These are phyloP conservation scores for Candida neerlandica DNA, from an alignment of 1,139 yeast species.

Conservation along the genomic window DNA sequence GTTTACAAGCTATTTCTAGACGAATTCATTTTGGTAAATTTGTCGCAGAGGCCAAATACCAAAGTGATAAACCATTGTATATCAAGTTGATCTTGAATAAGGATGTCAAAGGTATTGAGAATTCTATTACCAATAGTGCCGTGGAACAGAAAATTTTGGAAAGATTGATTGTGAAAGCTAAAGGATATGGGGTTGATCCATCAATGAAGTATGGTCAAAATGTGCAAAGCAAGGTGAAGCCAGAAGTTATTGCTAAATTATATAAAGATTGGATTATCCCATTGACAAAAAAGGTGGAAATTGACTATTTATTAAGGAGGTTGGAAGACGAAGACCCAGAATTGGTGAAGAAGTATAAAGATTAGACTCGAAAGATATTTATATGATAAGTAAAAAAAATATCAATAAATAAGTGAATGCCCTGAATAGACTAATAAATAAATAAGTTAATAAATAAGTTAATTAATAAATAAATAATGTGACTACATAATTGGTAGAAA, in stretches of 20 bases:
- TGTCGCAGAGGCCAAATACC: slow-evolving; percentile 94
- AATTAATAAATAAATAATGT: slow-evolving; percentile 3
- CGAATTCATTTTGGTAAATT: slow-evolving; percentile 96
- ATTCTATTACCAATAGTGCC: slow-evolving; percentile 79
- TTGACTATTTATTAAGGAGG: slow-evolving; percentile 83
- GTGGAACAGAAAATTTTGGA: slow-evolving; percentile 85
- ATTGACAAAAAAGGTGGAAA: slow-evolving; percentile 90
- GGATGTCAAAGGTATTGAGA: slow-evolving; percentile 75
- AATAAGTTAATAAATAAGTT: slow-evolving; percentile 5
- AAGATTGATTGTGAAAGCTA: slow-evolving; percentile 77
- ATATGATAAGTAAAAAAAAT: slow-evolving; percentile 1
- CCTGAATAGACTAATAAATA: background rate
- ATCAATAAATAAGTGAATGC: background rate
- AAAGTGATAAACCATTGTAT: slow-evolving; percentile 64
- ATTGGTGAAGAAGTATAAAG: slow-evolving; percentile 14
- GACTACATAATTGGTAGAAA: slow-evolving; percentile 38
- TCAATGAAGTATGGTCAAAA: slow-evolving; percentile 67
- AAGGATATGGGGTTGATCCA: slow-evolving; percentile 88
- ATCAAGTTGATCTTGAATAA: slow-evolving; percentile 62
- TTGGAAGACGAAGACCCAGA: slow-evolving; percentile 56
- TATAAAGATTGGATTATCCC: slow-evolving; percentile 91
- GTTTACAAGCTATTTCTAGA: slow-evolving; percentile 86
- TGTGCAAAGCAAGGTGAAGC: slow-evolving; percentile 76
- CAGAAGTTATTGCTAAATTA: slow-evolving; percentile 76
- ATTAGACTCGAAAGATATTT: background rate